Evolutionary conservation across 805 yeast species (phyloP).

Genomic region (Torulaspora microellipsoides): DNA sequence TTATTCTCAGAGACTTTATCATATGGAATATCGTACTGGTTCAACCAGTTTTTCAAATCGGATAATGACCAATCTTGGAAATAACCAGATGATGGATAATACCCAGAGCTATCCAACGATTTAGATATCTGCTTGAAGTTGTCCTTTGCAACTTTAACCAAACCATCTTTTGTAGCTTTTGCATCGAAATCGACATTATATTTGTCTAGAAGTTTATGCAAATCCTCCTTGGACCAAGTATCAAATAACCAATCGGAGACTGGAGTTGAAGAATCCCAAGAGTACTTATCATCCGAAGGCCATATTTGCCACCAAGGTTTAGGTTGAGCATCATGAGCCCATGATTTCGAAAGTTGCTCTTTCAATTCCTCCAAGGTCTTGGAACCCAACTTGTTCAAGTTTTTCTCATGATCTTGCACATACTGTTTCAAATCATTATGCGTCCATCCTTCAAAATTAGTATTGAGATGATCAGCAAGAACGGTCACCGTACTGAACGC

Average conservation of each 20-base stretch:
- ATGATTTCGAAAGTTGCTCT: conserved; percentile 20
- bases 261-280: conserved; percentile 7
- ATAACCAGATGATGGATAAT: conserved; percentile 48
- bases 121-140: conserved; percentile 41
- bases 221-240: conserved; percentile 40
- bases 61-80: conserved; percentile 51
- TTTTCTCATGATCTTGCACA: conserved; percentile 31
- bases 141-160: conserved; percentile 40
- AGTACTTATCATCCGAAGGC: conserved; percentile 11
- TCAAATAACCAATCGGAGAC: conserved; percentile 45
- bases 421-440: conserved; percentile 34
- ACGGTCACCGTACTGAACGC: conserved; percentile 6
- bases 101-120: conserved; percentile 37
- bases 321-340: conserved; percentile 21
- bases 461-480: conserved; percentile 9
- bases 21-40: conserved; percentile 40
- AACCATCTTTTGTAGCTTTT: conserved; percentile 36
- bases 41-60: conserved; percentile 48
- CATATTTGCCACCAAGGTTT: conserved; percentile 33
- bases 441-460: conserved; percentile 33
- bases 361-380: conserved; percentile 24
- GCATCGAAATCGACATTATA: conserved; percentile 32
- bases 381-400: conserved; percentile 18
- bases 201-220: conserved; percentile 34
- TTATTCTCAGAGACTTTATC: conserved; percentile 39